phyloP scores from a whole-genome alignment of 2,329 filamentous ascomycete species.

The Xylariaceae sp. region DNA sequence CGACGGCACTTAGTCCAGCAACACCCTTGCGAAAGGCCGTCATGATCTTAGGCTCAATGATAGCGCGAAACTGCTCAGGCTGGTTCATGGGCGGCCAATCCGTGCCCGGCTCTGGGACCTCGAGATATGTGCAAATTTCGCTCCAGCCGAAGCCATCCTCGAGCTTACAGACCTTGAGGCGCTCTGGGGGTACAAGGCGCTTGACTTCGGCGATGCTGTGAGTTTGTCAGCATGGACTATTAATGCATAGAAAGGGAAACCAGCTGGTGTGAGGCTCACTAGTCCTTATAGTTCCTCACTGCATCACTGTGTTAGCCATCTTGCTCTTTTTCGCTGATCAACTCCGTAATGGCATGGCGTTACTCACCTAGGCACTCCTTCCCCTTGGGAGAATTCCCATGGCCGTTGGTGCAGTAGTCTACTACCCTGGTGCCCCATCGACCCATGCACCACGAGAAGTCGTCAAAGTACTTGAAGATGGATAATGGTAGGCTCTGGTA shows the following conservation, averaged over 20 bases:
- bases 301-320: too few relatives aligned
- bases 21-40: not conserved
- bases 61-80: constrained; percentile 19
- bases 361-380: too few relatives aligned
- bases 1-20: too few relatives aligned
- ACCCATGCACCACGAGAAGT: too few relatives aligned
- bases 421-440: too few relatives aligned
- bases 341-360: too few relatives aligned
- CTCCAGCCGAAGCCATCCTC: constrained; percentile 24
- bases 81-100: constrained; percentile 21
- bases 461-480: constrained; percentile 21
- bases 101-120: constrained; percentile 16
- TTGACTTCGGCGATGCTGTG: constrained; percentile 25
- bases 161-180: constrained; percentile 22
- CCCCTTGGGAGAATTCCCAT: too few relatives aligned
- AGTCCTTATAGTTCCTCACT: too few relatives aligned
- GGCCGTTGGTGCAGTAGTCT: too few relatives aligned
- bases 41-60: too few relatives aligned
- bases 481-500: constrained; percentile 21
- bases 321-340: too few relatives aligned
- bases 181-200: constrained; percentile 19
- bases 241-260: not conserved
- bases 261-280: too few relatives aligned
- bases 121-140: constrained; percentile 8
- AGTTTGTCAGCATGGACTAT: not conserved